These are phyloP conservation scores for Xylaria multiplex DNA, from an alignment of 2,329 filamentous ascomycete species.

Conservation along the genomic window DNA sequence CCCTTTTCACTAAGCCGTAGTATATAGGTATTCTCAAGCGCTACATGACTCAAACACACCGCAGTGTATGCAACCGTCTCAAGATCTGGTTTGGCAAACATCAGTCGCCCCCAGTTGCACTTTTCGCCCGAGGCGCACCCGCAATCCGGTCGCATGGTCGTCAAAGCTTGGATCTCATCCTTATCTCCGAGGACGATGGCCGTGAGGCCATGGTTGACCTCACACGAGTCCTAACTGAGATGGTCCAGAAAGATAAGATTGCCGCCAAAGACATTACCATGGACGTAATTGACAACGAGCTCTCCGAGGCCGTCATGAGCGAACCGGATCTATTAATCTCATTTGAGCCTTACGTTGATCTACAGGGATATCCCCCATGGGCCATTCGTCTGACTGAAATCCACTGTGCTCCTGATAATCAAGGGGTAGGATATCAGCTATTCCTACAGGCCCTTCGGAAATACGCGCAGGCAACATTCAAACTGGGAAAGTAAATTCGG, in stretches of 20 bases:
- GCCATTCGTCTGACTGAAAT: slow-evolving; percentile 95
- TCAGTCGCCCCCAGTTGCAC: slow-evolving; percentile 73
- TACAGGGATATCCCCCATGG: slow-evolving; percentile 96
- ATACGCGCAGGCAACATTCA: slow-evolving; percentile 88
- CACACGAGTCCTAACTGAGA: slow-evolving; percentile 91
- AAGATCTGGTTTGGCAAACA: slow-evolving; percentile 85
- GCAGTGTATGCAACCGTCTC: slow-evolving; percentile 80
- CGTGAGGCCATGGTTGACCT: slow-evolving; percentile 94
- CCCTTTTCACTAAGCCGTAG: slow-evolving; percentile 31
- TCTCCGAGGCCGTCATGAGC: slow-evolving; percentile 79
- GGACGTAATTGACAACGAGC: slow-evolving; percentile 89
- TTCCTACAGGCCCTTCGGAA: slow-evolving; percentile 87
- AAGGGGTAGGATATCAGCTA: slow-evolving; percentile 90
- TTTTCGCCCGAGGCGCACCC: slow-evolving; percentile 56
- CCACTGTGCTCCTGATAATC: slow-evolving; percentile 79
- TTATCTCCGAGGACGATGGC: slow-evolving; percentile 89
- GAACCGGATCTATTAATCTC: slow-evolving; percentile 91
- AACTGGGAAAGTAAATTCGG: slow-evolving; percentile 71
- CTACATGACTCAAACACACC: slow-evolving; percentile 85
- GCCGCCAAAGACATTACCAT: slow-evolving; percentile 81
- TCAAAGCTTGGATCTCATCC: slow-evolving; percentile 68
- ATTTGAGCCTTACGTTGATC: slow-evolving; percentile 83
- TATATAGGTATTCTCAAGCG: slow-evolving; percentile 82
- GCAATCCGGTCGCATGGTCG: slow-evolving; percentile 50
- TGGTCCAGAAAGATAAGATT: slow-evolving; percentile 91